phyloP scores from a whole-genome alignment of 1,139 yeast species.

The Kazachstania sp. region DNA sequence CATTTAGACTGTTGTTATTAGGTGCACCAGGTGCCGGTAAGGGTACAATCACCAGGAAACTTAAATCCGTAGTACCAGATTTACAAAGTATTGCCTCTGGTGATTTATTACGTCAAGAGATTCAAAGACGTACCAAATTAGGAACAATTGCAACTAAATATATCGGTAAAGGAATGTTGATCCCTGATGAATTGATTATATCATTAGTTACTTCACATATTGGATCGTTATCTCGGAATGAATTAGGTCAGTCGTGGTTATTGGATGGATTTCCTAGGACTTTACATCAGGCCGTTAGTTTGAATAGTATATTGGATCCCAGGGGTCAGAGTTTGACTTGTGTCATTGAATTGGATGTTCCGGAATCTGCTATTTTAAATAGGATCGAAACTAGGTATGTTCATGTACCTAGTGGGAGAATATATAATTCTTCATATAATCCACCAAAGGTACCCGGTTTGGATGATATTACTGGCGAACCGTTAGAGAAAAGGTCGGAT shows the following conservation, averaged over 20 bases:
- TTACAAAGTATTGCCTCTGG: conserved; percentile 66
- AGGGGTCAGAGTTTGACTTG: conserved; percentile 45
- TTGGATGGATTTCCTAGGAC: conserved; percentile 93
- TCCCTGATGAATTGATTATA: conserved; percentile 68
- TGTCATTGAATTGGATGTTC: conserved; percentile 79
- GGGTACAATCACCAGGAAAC: conserved; percentile 72
- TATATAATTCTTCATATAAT: conserved; percentile 75
- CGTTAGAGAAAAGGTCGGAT: conserved; percentile 67
- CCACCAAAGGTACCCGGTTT: conserved; percentile 77
- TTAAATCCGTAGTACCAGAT: conserved; percentile 46
- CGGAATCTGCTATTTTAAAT: conserved; percentile 65
- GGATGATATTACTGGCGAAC: conserved; percentile 88
- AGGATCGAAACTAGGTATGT: conserved; percentile 83
- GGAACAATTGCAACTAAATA: conserved; percentile 52
- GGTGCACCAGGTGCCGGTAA: conserved; percentile 97
- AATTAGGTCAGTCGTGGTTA: conserved; percentile 48
- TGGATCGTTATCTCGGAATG: conserved; percentile 40
- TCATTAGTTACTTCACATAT: conserved; percentile 44
- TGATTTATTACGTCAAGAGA: conserved; percentile 65
- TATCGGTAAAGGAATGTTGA: conserved; percentile 55
- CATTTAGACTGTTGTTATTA: conserved; percentile 53
- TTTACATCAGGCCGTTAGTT: conserved; percentile 52
- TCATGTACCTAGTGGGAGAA: conserved; percentile 75
- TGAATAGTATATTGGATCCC: conserved; percentile 41
- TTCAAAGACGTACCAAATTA: conserved; percentile 44